Evolutionary conservation across 768 basidiomycete genomes (phyloP).

Genomic region (Tricholomella constricta): DNA sequence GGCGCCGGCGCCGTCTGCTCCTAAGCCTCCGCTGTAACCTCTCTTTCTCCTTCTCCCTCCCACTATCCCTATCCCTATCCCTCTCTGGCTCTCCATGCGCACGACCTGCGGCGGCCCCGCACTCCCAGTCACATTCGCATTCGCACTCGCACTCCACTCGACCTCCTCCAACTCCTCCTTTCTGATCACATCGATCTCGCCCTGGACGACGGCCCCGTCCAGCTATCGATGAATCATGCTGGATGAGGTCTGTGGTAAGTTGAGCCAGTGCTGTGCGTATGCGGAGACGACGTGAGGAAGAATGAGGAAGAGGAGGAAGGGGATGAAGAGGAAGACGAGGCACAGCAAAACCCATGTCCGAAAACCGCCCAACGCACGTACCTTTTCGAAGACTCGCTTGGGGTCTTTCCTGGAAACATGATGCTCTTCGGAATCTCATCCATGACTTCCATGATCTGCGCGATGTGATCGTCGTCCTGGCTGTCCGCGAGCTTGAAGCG

Average conservation of each 20-base stretch:
- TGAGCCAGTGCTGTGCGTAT: too few relatives aligned
- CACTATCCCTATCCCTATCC: conserved; percentile 11
- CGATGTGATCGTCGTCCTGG: conserved; percentile 97
- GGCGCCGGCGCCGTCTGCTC: conserved; percentile 46
- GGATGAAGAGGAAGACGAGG: not conserved
- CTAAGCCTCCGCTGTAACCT: conserved; percentile 46
- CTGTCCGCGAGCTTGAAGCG: conserved; percentile 89
- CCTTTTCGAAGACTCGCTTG: conserved; percentile 93
- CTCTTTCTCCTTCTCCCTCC: conserved; percentile 8
- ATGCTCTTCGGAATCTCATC: conserved; percentile 86
- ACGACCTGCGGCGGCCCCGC: conserved; percentile 1
- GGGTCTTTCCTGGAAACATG: conserved; percentile 91
- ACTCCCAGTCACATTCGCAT: not conserved
- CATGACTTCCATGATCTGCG: conserved; percentile 95
- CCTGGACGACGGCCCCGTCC: conserved; percentile 81
- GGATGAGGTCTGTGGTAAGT: conserved; percentile 77
- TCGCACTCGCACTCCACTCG: conserved; percentile 17
- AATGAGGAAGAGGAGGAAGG: conserved; percentile 1
- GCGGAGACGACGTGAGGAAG: too few relatives aligned
- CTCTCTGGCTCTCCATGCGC: not conserved
- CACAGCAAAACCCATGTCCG: not conserved
- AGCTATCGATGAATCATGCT: conserved; percentile 93
- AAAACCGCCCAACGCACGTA: conserved; percentile 37
- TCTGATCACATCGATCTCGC: conserved; percentile 82
- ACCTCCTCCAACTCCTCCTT: conserved; percentile 60